Evolutionary conservation across 202 grass and related monocot genomes (phyloP).

Genomic region (Carex arenaria): DNA sequence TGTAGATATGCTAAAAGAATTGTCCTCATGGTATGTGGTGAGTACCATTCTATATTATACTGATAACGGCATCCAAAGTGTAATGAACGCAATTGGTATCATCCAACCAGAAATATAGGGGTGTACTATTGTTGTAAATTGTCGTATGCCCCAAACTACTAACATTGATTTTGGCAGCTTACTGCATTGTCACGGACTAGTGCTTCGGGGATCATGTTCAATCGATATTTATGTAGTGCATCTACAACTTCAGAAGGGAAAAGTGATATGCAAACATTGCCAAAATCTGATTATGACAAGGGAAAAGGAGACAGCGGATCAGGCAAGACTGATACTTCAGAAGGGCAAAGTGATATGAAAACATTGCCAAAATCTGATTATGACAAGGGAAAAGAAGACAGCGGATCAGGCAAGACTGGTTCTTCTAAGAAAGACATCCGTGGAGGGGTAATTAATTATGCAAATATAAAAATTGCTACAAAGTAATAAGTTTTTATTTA

Average conservation of each 20-base stretch:
- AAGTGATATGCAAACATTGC: not conserved
- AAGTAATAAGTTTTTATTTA: not conserved
- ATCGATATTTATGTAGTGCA: constrained; percentile 1
- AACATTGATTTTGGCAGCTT: constrained; percentile 4
- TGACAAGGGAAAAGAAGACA: constrained; percentile 5
- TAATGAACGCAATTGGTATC: not conserved
- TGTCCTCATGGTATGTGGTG: not conserved
- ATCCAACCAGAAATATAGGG: not conserved
- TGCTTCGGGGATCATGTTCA: not conserved
- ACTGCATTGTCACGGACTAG: not conserved
- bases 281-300: constrained; percentile 11
- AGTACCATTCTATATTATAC: not conserved
- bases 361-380: constrained; percentile 2
- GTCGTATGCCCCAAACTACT: not conserved
- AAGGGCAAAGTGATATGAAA: not conserved
- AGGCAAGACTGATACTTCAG: constrained; percentile 3
- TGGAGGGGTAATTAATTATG: constrained; percentile 15
- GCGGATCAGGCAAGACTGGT: constrained; percentile 3
- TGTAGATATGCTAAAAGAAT: not conserved
- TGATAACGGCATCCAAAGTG: no score
- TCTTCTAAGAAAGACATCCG: constrained; percentile 17
- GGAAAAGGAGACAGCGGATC: constrained; percentile 4
- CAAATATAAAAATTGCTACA: not conserved
- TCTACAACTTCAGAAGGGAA: constrained; percentile 9
- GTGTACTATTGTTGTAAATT: not conserved